Conservation (phyloP, 2,329 filamentous ascomycete species). For the Botrytis aclada region DNA sequence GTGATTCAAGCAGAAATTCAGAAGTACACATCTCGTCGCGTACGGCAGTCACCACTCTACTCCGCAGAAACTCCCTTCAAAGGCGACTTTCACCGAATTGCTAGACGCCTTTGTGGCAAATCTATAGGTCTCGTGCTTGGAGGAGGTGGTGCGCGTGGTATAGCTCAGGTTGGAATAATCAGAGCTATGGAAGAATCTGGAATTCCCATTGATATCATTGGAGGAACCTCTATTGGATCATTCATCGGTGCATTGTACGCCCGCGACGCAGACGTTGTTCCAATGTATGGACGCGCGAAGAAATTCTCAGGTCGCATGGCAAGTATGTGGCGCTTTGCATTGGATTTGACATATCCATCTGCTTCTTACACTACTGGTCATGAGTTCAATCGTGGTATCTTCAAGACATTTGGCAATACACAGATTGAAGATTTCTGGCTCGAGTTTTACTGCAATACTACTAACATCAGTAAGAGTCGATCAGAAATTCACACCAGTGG, state of each 20-base stretch:
- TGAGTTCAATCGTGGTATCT: constrained; percentile 98
- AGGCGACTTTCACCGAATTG: constrained; percentile 92
- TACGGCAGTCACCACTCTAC: constrained; percentile 86
- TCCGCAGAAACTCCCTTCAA: constrained; percentile 91
- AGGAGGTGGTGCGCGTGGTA: constrained; percentile 87
- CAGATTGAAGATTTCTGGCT: constrained; percentile 99
- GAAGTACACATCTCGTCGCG: constrained; percentile 91
- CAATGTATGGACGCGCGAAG: constrained; percentile 94
- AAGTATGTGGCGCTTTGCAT: constrained; percentile 96
- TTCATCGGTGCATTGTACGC: constrained; percentile 96
- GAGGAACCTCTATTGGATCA: constrained; percentile 92
- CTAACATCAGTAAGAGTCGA: constrained; percentile 93
- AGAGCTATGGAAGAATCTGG: constrained; percentile 93
- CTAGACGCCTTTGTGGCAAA: constrained; percentile 85
- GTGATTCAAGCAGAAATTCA: constrained; percentile 95
- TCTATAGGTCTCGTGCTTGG: constrained; percentile 92
- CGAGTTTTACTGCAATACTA: constrained; percentile 98
- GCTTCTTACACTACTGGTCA: constrained; percentile 97
- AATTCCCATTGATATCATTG: constrained; percentile 91
- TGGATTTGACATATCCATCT: constrained; percentile 94
- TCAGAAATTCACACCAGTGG: constrained; percentile 92
- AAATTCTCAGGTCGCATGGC: constrained; percentile 99
- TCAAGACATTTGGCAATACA: constrained; percentile 94
- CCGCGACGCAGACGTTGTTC: constrained; percentile 91
- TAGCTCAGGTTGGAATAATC: constrained; percentile 91